These are phyloP conservation scores for Solanum clarkiae DNA, from an alignment of 257 asterid species.

Conservation along the genomic window DNA sequence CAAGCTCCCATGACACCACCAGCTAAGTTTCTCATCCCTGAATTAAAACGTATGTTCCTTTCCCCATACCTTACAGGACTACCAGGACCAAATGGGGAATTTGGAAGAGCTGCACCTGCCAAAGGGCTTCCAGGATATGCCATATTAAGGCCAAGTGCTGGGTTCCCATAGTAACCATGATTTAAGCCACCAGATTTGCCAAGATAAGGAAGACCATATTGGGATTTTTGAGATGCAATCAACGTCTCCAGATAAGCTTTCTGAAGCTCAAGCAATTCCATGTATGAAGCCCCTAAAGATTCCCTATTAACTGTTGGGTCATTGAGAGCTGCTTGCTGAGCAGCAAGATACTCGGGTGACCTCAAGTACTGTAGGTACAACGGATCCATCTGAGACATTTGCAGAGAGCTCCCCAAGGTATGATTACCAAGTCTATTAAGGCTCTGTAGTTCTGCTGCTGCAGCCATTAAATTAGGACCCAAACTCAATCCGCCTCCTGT, in stretches of 20 bases:
- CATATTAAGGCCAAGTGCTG: slow-evolving; percentile 32
- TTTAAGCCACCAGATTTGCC: slow-evolving; percentile 17
- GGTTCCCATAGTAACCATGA: slow-evolving; percentile 44
- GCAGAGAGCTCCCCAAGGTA: slow-evolving; percentile 29
- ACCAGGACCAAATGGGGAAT: slow-evolving; percentile 34
- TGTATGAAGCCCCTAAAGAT: slow-evolving; percentile 23
- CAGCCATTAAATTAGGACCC: slow-evolving; percentile 37
- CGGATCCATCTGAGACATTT: slow-evolving; percentile 40
- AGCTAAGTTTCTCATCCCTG: slow-evolving; percentile 31
- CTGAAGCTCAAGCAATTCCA: slow-evolving; percentile 49
- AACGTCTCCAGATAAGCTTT: slow-evolving; percentile 44
- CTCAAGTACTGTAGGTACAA: slow-evolving; percentile 42
- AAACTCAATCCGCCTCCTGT: slow-evolving; percentile 28
- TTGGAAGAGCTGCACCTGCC: slow-evolving; percentile 26
- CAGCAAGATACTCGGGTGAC: slow-evolving; percentile 36
- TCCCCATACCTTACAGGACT: slow-evolving; percentile 39
- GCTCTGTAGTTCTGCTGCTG: slow-evolving; percentile 44
- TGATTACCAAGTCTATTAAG: slow-evolving; percentile 36
- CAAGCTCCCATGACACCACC: slow-evolving; percentile 40
- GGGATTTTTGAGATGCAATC: slow-evolving; percentile 42
- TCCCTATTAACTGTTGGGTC: slow-evolving; percentile 26
- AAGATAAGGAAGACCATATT: slow-evolving; percentile 29
- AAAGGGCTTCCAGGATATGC: slow-evolving; percentile 43
- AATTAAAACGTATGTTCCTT: slow-evolving; percentile 28
- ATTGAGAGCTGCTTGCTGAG: slow-evolving; percentile 26